Evolutionary conservation across 495 filamentous ascomycete species (phyloP).

Genomic region (Patellaria atrata): DNA sequence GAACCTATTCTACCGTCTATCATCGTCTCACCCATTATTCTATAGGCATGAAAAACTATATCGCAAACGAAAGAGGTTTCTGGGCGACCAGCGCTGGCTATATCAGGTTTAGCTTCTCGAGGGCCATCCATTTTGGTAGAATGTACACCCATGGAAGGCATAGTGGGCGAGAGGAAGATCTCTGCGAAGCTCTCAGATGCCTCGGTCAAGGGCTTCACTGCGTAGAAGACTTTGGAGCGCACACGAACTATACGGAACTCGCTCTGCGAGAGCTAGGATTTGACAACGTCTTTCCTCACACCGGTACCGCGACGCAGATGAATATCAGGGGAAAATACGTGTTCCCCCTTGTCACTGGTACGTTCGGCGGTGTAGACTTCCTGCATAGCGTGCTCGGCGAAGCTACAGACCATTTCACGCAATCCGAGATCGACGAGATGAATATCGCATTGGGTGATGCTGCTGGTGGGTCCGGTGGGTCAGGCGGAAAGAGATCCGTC

Average conservation of each 20-base stretch:
- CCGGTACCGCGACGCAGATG: conserved; percentile 59
- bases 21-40: neutral
- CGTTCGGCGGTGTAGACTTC: conserved; percentile 93
- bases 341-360: conserved; percentile 80
- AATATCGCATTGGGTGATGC: conserved; percentile 57
- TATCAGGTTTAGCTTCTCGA: conserved; percentile 65
- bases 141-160: conserved; percentile 62
- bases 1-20: neutral
- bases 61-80: conserved; percentile 70
- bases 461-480: too few relatives aligned
- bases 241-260: conserved; percentile 89
- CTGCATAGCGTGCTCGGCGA: conserved; percentile 94
- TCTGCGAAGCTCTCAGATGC: conserved; percentile 78
- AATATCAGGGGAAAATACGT: conserved; percentile 57
- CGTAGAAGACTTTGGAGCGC: conserved; percentile 88
- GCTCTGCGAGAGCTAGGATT: conserved; percentile 74
- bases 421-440: conserved; percentile 85
- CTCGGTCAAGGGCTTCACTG: conserved; percentile 88
- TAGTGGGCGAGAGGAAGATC: conserved; percentile 64
- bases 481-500: conserved; percentile 30
- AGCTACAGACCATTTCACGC: conserved; percentile 88
- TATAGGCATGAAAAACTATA: conserved; percentile 90
- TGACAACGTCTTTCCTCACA: conserved; percentile 71
- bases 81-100: conserved; percentile 90
- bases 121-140: conserved; percentile 80